Base-by-base conservation (phyloP, 2,329 filamentous ascomycete species). In the Colletotrichum sansevieriae region DNA sequence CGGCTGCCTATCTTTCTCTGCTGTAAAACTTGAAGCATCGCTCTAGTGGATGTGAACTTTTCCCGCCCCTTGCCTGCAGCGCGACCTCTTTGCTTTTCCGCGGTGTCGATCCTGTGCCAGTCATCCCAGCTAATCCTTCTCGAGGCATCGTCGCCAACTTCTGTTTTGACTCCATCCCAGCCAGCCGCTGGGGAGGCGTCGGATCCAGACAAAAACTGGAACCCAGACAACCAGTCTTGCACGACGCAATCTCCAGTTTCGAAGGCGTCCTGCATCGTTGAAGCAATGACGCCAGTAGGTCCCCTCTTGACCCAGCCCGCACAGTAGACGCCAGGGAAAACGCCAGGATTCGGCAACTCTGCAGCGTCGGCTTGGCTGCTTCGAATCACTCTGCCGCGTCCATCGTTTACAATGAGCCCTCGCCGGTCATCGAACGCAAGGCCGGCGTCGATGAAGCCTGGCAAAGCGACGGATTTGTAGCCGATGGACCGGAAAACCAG, bases 221-320 rank as follows among this genome's bases (percentile, higher is more conserved):
- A 74, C 2, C 80, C 79, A 1, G 80, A 76, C 15, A 77, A 73
- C 91, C 94, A 95, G 76, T 99, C 96, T n/a, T 87, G 82, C 0
- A 88, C 88, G 71, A 99, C 92, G 3, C 91, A 89, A 76, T 98
- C 95, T 1, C 90, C 96, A 0, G 94, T 97, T 9, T 88, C 87
- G 75, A 98, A 99, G 0, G 96, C 95, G 78, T 99, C 96, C 68
- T 92, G 89, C 94, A 99, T 97, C 0, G 96, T 99, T 35, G 91
- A 94, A 1, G 95, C 95, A 77, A 99, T 99, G 3, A 98, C 95
- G 2, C 96, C 96, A 0, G 94, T 98, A 0, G 96, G 95, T 0
- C 96, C 96, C 41, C 92, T 88, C 82, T 98, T 98, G 10, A 98
- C 94, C 96, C 96, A 99, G 0, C 96, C 96, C 15, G 95, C 92